Evolutionary conservation across 495 filamentous ascomycete genomes (phyloP).

Genomic region (Talaromyces wortmannii): DNA sequence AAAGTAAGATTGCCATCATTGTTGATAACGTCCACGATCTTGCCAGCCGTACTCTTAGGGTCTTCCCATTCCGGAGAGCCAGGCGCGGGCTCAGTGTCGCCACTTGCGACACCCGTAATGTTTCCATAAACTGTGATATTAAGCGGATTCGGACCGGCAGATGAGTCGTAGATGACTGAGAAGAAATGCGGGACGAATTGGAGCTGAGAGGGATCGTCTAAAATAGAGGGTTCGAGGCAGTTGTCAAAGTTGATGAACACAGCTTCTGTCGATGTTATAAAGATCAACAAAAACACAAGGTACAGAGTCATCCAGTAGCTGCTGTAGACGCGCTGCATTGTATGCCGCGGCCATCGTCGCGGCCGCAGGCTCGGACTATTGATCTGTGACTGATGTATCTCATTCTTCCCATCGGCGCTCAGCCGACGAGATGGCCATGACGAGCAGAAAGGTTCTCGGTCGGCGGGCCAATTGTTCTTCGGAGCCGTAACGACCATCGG

Average conservation of each 20-base stretch:
- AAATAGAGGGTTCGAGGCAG: slow-evolving; percentile 60
- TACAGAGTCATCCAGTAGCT: slow-evolving; percentile 15
- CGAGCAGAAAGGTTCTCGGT: background rate
- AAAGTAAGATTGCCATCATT: slow-evolving; percentile 41
- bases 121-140: slow-evolving; percentile 85
- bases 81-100: slow-evolving; percentile 41
- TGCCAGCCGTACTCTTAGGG: slow-evolving; percentile 57
- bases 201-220: slow-evolving; percentile 45
- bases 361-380: slow-evolving; percentile 9
- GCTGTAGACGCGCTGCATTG: slow-evolving; percentile 2
- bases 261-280: slow-evolving; percentile 27
- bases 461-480: background rate
- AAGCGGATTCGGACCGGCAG: slow-evolving; percentile 55
- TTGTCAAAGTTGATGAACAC: slow-evolving; percentile 74
- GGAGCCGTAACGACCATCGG: background rate
- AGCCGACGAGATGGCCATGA: background rate
- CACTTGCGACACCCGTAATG: slow-evolving; percentile 59
- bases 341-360: slow-evolving; percentile 8
- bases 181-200: slow-evolving; percentile 76
- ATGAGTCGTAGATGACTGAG: slow-evolving; percentile 63
- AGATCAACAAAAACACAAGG: slow-evolving; percentile 15
- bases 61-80: slow-evolving; percentile 46
- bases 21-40: slow-evolving; percentile 57
- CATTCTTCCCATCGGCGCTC: background rate
- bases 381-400: background rate